These are phyloP conservation scores for Neurospora pannonica DNA, from an alignment of 495 filamentous ascomycete species.

Conservation along the genomic window DNA sequence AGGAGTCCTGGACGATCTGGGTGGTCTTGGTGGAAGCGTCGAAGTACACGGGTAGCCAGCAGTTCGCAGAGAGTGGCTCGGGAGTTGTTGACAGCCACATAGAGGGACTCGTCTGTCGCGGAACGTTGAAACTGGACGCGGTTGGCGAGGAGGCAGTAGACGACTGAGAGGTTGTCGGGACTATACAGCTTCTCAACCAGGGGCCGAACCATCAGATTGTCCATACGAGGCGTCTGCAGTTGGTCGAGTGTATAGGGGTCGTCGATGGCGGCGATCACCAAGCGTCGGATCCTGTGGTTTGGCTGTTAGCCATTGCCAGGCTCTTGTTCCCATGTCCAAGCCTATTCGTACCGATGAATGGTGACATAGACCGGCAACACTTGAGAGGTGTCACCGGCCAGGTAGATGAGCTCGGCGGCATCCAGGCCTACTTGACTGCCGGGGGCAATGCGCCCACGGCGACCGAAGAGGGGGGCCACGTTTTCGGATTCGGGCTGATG, in stretches of 20 bases:
- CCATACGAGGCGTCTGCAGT: slow-evolving; percentile 48
- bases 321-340: slow-evolving; percentile 18
- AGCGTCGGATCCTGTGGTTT: slow-evolving; percentile 15
- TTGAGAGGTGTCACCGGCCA: slow-evolving; percentile 1
- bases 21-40: slow-evolving; percentile 53
- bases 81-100: slow-evolving; percentile 50
- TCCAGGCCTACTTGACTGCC: slow-evolving; percentile 3
- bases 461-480: slow-evolving; percentile 12
- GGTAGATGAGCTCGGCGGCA: neutral
- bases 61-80: slow-evolving; percentile 53
- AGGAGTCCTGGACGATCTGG: slow-evolving; percentile 46
- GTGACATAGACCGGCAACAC: slow-evolving; percentile 34
- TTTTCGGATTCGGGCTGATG: slow-evolving; percentile 15
- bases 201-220: slow-evolving; percentile 46
- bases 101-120: slow-evolving; percentile 44
- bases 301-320: slow-evolving; percentile 19
- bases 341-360: slow-evolving; percentile 32
- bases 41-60: slow-evolving; percentile 46
- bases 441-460: slow-evolving; percentile 6
- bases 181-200: slow-evolving; percentile 52
- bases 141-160: slow-evolving; percentile 58
- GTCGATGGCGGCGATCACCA: slow-evolving; percentile 31
- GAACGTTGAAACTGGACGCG: slow-evolving; percentile 52
- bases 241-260: slow-evolving; percentile 55
- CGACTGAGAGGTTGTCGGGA: slow-evolving; percentile 45